Conservation (phyloP, 2,329 filamentous ascomycete species). For the Trichoderma simmonsii region DNA sequence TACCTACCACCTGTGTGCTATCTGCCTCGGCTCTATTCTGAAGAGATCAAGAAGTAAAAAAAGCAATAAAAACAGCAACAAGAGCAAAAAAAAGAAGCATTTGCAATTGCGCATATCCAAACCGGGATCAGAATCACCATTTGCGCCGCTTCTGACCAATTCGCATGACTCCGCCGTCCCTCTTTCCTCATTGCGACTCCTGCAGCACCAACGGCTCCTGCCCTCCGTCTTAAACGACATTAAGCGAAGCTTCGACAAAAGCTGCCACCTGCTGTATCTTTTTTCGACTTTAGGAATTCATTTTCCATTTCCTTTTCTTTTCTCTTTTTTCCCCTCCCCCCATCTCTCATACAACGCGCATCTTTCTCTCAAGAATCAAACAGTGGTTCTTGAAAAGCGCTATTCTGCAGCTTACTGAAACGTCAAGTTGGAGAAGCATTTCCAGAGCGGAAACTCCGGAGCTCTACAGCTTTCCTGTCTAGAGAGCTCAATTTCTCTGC, state of each 20-base stretch:
- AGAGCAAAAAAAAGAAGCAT: neutral
- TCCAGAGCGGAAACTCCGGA: neutral
- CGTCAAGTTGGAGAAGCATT: neutral
- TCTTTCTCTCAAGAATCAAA: neutral
- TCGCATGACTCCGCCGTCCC: neutral
- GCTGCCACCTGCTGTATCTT: neutral
- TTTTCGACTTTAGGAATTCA: neutral
- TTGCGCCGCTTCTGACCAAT: neutral
- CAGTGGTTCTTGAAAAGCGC: neutral
- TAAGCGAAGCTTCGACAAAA: neutral
- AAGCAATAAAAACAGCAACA: neutral
- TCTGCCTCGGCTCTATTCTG: neutral
- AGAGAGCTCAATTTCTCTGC: neutral
- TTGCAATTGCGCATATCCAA: neutral
- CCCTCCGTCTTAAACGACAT: neutral
- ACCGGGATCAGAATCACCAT: neutral
- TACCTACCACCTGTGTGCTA: neutral
- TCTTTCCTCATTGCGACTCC: constrained; percentile 7
- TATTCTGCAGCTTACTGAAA: neutral
- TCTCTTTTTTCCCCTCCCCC: neutral
- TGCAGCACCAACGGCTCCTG: constrained; percentile 4
- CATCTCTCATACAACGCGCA: neutral
- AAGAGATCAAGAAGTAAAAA: neutral
- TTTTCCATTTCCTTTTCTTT: neutral
- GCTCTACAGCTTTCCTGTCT: neutral